A percentile compares a stretch with the other conserved stretches of the same genome.
These are phyloP conservation scores for Saccharomycopsis fodiens DNA, from an alignment of 805 yeast genomes.

Conservation along the genomic window DNA sequence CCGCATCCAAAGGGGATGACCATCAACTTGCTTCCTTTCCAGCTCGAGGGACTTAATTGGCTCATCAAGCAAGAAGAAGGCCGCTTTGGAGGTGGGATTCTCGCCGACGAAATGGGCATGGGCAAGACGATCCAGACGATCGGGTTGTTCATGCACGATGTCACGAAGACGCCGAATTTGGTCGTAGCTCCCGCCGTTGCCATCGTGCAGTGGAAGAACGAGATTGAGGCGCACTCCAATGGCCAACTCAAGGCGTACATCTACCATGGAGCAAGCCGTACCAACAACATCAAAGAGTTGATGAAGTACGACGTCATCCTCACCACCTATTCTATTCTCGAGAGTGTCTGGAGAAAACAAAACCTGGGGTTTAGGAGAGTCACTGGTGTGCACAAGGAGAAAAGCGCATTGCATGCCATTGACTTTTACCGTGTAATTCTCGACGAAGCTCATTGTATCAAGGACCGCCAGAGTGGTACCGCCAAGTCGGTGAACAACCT, in stretches of 20 bases:
- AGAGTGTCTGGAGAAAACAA: slow-evolving; percentile 78
- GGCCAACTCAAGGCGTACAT: slow-evolving; percentile 60
- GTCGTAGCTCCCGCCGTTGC: slow-evolving; percentile 99
- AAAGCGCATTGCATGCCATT: slow-evolving; percentile 64
- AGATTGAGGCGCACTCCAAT: slow-evolving; percentile 78
- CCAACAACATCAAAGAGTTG: slow-evolving; percentile 49
- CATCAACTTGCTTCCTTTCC: slow-evolving; percentile 76
- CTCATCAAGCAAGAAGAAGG: slow-evolving; percentile 72
- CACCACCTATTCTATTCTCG: slow-evolving; percentile 90
- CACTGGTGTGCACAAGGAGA: slow-evolving; percentile 62
- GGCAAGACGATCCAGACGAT: slow-evolving; percentile 98
- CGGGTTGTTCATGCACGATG: slow-evolving; percentile 70
- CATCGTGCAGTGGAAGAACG: slow-evolving; percentile 94
- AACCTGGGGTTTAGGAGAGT: slow-evolving; percentile 75
- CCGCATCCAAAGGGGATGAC: slow-evolving; percentile 75
- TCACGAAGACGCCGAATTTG: slow-evolving; percentile 61
- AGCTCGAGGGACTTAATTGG: slow-evolving; percentile 91
- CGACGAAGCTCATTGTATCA: slow-evolving; percentile 97
- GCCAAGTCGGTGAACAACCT: slow-evolving; percentile 83
- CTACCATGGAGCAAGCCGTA: slow-evolving; percentile 82
- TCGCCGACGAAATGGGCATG: slow-evolving; percentile 99
- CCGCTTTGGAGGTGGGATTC: slow-evolving; percentile 77
- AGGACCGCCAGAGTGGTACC: slow-evolving; percentile 89
- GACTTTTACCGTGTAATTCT: slow-evolving; percentile 78
- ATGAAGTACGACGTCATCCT: slow-evolving; percentile 64